A percentile compares a stretch with the other conserved stretches of the same genome.
Evolutionary conservation across 805 yeast species (phyloP).

Genomic region (Kodamaea kaohsiungensis): DNA sequence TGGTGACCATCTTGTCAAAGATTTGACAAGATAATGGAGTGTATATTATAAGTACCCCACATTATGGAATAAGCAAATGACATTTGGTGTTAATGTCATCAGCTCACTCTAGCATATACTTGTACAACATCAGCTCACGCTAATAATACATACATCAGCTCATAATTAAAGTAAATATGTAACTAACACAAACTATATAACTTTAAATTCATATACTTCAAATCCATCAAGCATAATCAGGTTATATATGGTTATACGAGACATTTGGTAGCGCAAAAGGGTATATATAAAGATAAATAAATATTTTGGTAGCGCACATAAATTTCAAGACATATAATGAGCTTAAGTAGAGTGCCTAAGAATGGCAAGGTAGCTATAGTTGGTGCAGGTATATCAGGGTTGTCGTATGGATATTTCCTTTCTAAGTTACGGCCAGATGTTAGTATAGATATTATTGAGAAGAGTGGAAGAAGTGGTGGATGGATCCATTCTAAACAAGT

Average conservation of each 20-base stretch:
- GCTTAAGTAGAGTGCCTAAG: not conserved
- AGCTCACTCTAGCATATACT: not conserved
- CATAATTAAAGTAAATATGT: not conserved
- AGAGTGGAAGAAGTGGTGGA: slow-evolving; percentile 65
- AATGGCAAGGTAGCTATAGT: slow-evolving; percentile 58
- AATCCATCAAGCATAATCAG: too few relatives aligned
- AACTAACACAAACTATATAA: too few relatives aligned
- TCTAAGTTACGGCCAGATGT: slow-evolving; percentile 76
- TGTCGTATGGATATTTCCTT: slow-evolving; percentile 70
- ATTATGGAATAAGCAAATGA: not conserved
- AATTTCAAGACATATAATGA: not conserved
- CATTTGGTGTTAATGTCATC: not conserved
- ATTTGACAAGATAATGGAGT: not conserved
- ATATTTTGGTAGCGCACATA: not conserved
- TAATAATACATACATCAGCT: not conserved
- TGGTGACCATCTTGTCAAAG: not conserved
- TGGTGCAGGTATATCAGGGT: slow-evolving; percentile 90
- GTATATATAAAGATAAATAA: too few relatives aligned
- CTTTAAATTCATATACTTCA: too few relatives aligned
- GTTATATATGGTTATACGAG: too few relatives aligned
- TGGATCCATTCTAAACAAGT: slow-evolving; percentile 61
- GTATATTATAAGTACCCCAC: not conserved
- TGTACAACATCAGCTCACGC: slow-evolving; percentile 1
- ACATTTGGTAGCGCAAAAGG: slow-evolving; percentile 1
- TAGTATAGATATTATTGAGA: slow-evolving; percentile 62